These are phyloP conservation scores for Chiua sp. DNA, from an alignment of 1,284 basidiomycete species.

Conservation along the genomic window DNA sequence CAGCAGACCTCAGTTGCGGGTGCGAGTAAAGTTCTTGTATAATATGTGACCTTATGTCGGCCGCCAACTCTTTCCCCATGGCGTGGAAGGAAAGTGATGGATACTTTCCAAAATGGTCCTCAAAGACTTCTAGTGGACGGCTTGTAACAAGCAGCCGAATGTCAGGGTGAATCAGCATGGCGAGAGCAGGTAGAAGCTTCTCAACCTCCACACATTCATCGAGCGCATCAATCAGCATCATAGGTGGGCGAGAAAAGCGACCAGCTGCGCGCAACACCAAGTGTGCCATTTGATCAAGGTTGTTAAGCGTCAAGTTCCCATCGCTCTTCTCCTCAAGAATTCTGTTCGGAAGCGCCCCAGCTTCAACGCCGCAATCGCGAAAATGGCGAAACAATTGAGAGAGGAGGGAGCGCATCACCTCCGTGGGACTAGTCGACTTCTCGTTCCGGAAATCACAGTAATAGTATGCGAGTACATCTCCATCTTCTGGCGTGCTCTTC, in stretches of 20 bases:
- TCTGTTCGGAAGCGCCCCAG: slow-evolving; percentile 1
- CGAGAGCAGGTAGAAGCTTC: neutral
- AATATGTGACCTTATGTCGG: slow-evolving; percentile 1
- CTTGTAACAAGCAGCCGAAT: slow-evolving; percentile 6
- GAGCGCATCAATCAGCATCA: neutral
- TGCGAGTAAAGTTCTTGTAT: neutral
- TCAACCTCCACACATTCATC: slow-evolving; percentile 2
- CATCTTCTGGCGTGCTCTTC: neutral
- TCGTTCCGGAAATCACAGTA: neutral
- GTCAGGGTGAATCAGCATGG: neutral
- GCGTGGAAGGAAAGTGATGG: neutral
- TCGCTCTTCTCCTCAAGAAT: slow-evolving; percentile 4
- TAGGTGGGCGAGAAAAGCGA: neutral
- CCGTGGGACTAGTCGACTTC: neutral
- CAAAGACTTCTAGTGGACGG: neutral
- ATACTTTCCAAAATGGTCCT: neutral
- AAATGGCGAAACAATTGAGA: neutral
- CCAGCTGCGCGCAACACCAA: slow-evolving; percentile 1
- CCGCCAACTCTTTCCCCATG: neutral
- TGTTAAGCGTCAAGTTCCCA: neutral
- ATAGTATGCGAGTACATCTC: neutral
- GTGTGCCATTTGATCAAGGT: neutral
- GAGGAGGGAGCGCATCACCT: neutral
- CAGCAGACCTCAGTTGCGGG: neutral
- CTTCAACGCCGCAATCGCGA: neutral